Percentiles rank a stretch among this genome's conserved stretches.
Evolutionary conservation across 306 rosid species (phyloP).

Genomic region (Argentina anserina): DNA sequence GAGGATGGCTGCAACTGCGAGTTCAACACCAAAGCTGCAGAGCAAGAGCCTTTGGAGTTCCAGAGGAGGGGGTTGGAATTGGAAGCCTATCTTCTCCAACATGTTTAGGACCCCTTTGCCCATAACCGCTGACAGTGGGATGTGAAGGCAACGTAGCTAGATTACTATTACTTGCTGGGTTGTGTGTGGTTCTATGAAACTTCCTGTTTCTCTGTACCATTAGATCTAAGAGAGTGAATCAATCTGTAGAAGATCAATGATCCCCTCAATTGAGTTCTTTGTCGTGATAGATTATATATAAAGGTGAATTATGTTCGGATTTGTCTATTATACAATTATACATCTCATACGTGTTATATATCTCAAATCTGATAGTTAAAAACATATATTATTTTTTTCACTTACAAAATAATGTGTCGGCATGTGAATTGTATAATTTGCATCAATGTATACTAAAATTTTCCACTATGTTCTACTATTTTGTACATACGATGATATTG

Average conservation of each 20-base stretch:
- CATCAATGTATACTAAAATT: too few species aligned
- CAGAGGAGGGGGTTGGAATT: slow-evolving; percentile 3
- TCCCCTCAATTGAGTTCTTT: not conserved
- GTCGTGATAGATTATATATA: not conserved
- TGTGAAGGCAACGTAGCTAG: not conserved
- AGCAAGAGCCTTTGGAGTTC: slow-evolving; percentile 14
- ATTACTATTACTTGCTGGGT: not conserved
- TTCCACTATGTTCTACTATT: not conserved
- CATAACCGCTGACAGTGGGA: not conserved
- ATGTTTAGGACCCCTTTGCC: slow-evolving; percentile 12
- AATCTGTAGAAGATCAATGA: not conserved
- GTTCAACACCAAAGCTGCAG: slow-evolving; percentile 15
- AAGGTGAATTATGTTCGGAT: not conserved
- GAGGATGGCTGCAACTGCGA: slow-evolving; percentile 32
- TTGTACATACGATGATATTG: slow-evolving; percentile 4
- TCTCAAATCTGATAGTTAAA: too few species aligned
- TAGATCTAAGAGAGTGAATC: not conserved
- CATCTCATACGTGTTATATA: too few species aligned
- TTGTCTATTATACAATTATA: too few species aligned
- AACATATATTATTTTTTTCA: too few species aligned
- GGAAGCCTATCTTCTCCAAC: slow-evolving; percentile 18
- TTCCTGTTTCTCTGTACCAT: slow-evolving; percentile 7
- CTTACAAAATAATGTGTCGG: too few species aligned
- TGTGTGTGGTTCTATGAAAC: not conserved
- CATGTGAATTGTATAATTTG: too few species aligned